phyloP scores from a whole-genome alignment of 768 basidiomycete genomes.

The Calocera cornea region DNA sequence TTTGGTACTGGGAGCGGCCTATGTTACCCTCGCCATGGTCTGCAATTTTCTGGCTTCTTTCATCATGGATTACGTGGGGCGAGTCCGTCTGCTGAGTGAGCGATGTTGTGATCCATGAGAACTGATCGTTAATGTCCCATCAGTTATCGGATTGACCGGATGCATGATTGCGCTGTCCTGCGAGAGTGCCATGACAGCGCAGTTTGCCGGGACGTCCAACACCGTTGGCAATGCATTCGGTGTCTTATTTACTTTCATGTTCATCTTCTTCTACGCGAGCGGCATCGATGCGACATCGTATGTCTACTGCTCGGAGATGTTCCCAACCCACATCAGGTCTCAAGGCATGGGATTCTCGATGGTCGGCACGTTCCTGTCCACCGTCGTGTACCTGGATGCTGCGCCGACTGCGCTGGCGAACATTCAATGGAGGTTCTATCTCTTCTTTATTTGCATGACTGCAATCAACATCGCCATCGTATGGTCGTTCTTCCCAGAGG shows the following conservation, averaged over 20 bases:
- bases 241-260: neutral
- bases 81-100: neutral
- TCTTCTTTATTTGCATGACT: constrained; percentile 1
- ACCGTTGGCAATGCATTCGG: neutral
- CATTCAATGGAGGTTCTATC: constrained; percentile 1
- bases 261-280: neutral
- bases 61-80: neutral
- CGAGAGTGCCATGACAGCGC: neutral
- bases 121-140: neutral
- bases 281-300: constrained; percentile 2
- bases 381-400: neutral
- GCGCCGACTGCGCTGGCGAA: neutral
- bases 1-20: neutral
- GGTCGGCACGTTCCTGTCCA: neutral
- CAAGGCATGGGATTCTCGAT: constrained; percentile 1
- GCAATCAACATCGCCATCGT: neutral
- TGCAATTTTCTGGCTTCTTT: neutral
- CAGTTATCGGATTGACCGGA: neutral
- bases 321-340: neutral
- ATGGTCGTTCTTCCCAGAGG: neutral
- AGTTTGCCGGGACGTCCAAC: neutral
- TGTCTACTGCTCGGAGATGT: neutral
- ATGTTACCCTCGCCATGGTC: neutral
- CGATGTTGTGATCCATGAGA: neutral
- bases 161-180: neutral